Evolutionary conservation across 129 eudicot genomes (phyloP), one percentile per base, ranked within the genome.

Genomic region (Lactuca sativa): DNA sequence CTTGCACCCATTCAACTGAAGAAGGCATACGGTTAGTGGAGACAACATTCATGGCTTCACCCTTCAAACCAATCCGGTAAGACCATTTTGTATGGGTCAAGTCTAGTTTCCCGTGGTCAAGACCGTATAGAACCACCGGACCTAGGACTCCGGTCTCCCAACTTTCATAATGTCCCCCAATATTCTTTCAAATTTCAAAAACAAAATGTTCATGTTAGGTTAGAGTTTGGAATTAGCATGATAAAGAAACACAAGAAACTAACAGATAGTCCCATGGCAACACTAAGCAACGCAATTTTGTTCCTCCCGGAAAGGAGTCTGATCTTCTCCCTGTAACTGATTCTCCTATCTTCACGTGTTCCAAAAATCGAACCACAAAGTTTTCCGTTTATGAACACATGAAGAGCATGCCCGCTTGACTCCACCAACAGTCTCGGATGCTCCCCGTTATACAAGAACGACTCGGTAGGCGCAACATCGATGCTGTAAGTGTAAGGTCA

Each of bases 261-360:
- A 75, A 89, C 98, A 49, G 96, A 90, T 65, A 92, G 74, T 81
- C 99, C 97, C 80, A 95, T 90, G 54, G 99, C 97, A 59, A 95
- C 92, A 68, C 99, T 95, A 66, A 95, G 91, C 62, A 95, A 79
- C n/a, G 89, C 78, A 41, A 95, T 90, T 76, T 72, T 76, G 71
- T 95, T 95, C 38, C 67, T 74, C 74, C 99, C 99, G 13, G 89
- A 80, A 34, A 59, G 93, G 15, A 95, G 86, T 70, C 77, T 84
- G 53, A 90, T 78, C 71, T 72, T 74, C 40, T 73, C 70, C 68
- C 66, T 83, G 57, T 79, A 90, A 13, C 62, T 66, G 66, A 89
- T 73, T 77, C 86, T 87, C 78, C 97, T 79, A 30, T 80, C 77
- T 58, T 87, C 88, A 76, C 95, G 80, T 48, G 88, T 86, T 73